Evolutionary conservation across 208 protist genomes (phyloP).

Genomic region (Crithidia bombi): DNA sequence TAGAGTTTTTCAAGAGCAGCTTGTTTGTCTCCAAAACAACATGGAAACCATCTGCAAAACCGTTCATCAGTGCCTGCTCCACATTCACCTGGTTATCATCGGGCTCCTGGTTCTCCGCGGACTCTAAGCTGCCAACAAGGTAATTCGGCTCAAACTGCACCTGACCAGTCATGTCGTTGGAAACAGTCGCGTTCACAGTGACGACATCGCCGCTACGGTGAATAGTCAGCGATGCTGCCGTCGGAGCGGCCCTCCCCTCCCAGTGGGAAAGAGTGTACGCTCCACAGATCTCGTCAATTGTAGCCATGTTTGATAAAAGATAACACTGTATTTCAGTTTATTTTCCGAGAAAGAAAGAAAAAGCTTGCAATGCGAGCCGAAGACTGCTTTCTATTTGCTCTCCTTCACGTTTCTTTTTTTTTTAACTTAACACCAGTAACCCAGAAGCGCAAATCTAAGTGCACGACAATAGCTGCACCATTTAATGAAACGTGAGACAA

Average conservation of each 20-base stretch:
- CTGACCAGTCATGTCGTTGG: slow-evolving; percentile 54
- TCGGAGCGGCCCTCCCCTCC: slow-evolving; percentile 37
- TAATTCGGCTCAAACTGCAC: slow-evolving; percentile 37
- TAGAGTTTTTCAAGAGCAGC: slow-evolving; percentile 62
- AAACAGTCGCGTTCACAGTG: slow-evolving; percentile 39
- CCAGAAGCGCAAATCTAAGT: too few species aligned
- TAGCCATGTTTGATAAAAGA: slow-evolving; percentile 15
- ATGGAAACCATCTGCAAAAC: slow-evolving; percentile 59
- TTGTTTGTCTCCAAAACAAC: slow-evolving; percentile 35
- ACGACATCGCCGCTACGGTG: slow-evolving; percentile 37
- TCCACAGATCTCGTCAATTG: slow-evolving; percentile 56
- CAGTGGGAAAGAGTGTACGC: slow-evolving; percentile 56
- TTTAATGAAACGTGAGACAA: too few species aligned
- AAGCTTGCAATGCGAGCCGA: neutral
- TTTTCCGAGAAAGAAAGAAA: neutral
- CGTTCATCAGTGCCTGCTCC: slow-evolving; percentile 48
- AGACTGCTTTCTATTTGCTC: neutral
- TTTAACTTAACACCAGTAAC: too few species aligned
- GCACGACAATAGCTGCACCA: too few species aligned
- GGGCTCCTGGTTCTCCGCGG: slow-evolving; percentile 44
- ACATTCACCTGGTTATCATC: slow-evolving; percentile 48
- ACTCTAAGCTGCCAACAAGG: slow-evolving; percentile 47
- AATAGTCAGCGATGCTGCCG: slow-evolving; percentile 43
- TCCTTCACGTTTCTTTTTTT: too few species aligned
- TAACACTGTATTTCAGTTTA: too few species aligned